Base-by-base conservation (phyloP, 306 rosid genomes). In the Cicer arietinum region DNA sequence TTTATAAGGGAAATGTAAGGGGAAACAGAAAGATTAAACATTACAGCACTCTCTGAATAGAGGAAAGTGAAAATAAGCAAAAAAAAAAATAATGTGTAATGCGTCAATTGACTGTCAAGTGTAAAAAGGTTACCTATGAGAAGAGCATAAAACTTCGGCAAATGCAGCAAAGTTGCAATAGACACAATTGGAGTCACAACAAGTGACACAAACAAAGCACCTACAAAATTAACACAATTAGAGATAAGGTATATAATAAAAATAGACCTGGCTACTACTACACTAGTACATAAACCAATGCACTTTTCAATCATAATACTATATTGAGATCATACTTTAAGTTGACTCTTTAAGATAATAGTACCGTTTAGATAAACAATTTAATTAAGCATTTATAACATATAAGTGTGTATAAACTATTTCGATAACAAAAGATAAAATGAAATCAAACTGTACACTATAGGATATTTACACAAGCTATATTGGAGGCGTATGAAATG, bases 121-220 rank as follows among this genome's bases (percentile, higher is more conserved):
- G 76, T 2, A 40, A 75, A 75, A 62, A 16, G 71, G 88, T 57
- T 56, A 91, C 96, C 97, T 74, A 81, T 87, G 70, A 87, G 57
- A 81, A 94, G 94, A 61, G 89, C 77, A 76, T 82, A 88, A 53
- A 87, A 81, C 92, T 94, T 94, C 11, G 98, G 90, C 79, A 91
- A 54, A 62, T 85, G 88, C 74, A 94, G 83, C 84, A 90, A 81
- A 79, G 77, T 85, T 57, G 81, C 79, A 54, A 69, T 82, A 12
- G 88, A 74, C 57, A 90, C 80, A 73, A 88, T 10, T 1, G 97
- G 98, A 65, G 89, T 78, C 14, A 91, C 89, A 67, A 88, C 72
- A 54, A 84, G 61, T 42, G 98, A 91, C 48, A 88, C 94, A 50
- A 94, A 76, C 79, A 90, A 79, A 47, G 96, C 92, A 42, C 96